Percentiles rank a stretch among this genome's conserved stretches.
Conservation (phyloP, 2,329 filamentous ascomycete species). For the Rosellinia necatrix region DNA sequence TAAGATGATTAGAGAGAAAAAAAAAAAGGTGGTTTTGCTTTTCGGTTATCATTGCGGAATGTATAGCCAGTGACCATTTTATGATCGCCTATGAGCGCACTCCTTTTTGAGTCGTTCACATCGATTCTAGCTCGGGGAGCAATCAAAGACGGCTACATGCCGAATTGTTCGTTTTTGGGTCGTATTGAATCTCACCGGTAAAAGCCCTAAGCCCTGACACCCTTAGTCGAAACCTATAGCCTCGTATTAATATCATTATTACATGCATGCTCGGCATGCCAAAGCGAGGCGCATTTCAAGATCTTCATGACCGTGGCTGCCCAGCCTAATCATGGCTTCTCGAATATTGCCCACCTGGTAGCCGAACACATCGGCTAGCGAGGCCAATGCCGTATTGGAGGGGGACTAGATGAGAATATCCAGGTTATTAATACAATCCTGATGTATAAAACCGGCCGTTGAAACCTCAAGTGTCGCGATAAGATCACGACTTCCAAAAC, state of each 20-base stretch:
- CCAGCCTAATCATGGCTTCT: constrained; percentile 12
- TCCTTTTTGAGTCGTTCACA: no score
- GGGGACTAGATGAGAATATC: neutral
- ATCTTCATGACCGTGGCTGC: constrained; percentile 22
- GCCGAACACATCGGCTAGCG: constrained; percentile 6
- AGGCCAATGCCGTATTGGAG: neutral
- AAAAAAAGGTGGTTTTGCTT: neutral
- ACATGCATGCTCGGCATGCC: constrained; percentile 9
- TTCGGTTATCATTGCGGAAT: neutral
- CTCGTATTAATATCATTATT: constrained; percentile 12
- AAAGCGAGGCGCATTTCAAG: constrained; percentile 14
- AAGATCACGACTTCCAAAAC: neutral
- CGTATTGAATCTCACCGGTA: neutral
- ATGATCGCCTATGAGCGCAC: neutral
- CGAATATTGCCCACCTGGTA: constrained; percentile 6
- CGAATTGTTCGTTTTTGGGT: constrained; percentile 5
- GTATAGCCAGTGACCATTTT: neutral
- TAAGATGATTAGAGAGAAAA: neutral
- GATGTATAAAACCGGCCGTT: constrained; percentile 3
- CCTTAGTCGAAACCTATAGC: neutral
- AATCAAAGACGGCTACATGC: constrained; percentile 23
- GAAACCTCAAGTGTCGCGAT: neutral
- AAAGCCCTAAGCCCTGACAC: neutral
- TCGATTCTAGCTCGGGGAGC: neutral
- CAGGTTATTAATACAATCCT: neutral